phyloP scores from a whole-genome alignment of 495 filamentous ascomycete species.

The Jackrogersella minutella region DNA sequence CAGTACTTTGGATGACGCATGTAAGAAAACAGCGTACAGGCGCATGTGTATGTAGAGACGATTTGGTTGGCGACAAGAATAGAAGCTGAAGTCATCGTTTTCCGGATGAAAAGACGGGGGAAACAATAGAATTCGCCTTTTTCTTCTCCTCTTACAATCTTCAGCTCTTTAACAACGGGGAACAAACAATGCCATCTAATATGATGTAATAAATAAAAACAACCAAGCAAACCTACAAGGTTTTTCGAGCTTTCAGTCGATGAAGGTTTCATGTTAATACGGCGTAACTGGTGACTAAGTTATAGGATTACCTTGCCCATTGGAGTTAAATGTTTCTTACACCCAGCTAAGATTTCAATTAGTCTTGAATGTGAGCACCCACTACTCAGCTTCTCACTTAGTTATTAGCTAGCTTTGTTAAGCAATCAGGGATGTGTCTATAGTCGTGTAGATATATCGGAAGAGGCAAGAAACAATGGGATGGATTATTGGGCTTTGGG shows the following conservation, averaged over 20 bases:
- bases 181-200: slow-evolving; percentile 13
- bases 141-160: too few relatives aligned
- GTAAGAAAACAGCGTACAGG: not conserved
- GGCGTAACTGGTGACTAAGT: slow-evolving; percentile 1
- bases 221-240: slow-evolving; percentile 1
- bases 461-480: too few relatives aligned
- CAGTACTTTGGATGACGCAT: slow-evolving; percentile 4
- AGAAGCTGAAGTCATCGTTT: slow-evolving; percentile 35
- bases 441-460: too few relatives aligned
- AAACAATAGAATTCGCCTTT: too few relatives aligned
- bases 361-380: too few relatives aligned
- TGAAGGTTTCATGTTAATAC: not conserved
- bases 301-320: not conserved
- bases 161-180: slow-evolving; percentile 18
- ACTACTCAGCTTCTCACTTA: too few relatives aligned
- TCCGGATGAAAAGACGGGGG: not conserved
- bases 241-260: slow-evolving; percentile 7
- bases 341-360: too few relatives aligned
- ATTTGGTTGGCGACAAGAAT: slow-evolving; percentile 25
- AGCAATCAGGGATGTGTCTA: too few relatives aligned
- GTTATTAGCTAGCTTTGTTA: too few relatives aligned
- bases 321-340: too few relatives aligned
- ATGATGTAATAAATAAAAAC: slow-evolving; percentile 24
- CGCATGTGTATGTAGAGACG: not conserved
- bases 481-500: too few relatives aligned